phyloP scores from a whole-genome alignment of 139 green algal species.

The Chlamydomonas incerta region DNA sequence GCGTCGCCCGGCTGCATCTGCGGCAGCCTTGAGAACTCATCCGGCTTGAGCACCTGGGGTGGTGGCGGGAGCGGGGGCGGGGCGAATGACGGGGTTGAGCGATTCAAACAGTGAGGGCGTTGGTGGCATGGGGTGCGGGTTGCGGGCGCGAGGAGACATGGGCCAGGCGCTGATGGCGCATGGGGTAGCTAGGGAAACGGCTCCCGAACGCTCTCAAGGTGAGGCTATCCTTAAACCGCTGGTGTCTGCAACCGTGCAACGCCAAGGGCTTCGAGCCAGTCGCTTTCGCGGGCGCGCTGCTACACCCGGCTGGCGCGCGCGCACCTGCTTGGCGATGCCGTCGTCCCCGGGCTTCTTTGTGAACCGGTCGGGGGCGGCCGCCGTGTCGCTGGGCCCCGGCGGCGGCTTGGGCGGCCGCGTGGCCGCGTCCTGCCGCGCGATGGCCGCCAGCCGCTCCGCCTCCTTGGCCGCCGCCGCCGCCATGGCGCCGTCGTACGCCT shows the following conservation, averaged over 20 bases:
- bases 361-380: background rate
- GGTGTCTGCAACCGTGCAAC: too few relatives aligned
- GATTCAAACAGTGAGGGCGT: background rate
- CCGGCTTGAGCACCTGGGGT: conserved; percentile 28
- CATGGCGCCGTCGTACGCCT: background rate
- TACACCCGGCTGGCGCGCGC: too few relatives aligned
- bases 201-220: too few relatives aligned
- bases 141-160: too few relatives aligned
- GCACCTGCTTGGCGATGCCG: conserved; percentile 39
- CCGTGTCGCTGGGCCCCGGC: background rate
- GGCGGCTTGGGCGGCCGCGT: background rate
- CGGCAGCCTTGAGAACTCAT: conserved; percentile 30
- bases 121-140: too few relatives aligned
- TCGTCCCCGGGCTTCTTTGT: conserved; percentile 14
- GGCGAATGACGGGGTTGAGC: background rate
- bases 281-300: too few relatives aligned
- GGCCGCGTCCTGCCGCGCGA: background rate
- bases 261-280: too few relatives aligned
- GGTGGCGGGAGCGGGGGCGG: background rate
- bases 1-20: conserved; percentile 47
- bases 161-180: too few relatives aligned
- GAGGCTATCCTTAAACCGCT: too few relatives aligned
- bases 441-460: background rate
- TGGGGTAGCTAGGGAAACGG: too few relatives aligned
- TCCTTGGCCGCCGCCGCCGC: conserved; percentile 3